These are phyloP conservation scores for Ilex asprella DNA, from an alignment of 257 asterid species.

Conservation along the genomic window DNA sequence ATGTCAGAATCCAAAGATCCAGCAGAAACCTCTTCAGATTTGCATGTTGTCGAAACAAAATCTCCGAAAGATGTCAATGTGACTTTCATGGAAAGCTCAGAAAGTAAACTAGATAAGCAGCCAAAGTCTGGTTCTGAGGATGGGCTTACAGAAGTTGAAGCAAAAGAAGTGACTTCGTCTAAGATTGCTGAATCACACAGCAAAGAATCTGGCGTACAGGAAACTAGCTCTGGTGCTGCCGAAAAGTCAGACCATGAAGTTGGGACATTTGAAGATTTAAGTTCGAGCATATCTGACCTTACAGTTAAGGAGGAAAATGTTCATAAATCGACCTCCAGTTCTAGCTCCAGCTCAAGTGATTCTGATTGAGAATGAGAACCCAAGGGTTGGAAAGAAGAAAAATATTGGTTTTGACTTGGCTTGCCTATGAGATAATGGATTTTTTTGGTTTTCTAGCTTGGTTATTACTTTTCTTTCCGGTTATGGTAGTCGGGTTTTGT, in stretches of 20 bases:
- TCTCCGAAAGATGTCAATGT: conserved; percentile 15
- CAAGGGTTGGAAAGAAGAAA: conserved; percentile 3
- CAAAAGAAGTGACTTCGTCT: conserved; percentile 22
- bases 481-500: conserved; percentile 6
- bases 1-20: conserved; percentile 18
- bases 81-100: conserved; percentile 17
- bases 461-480: background rate
- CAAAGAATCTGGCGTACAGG: conserved; percentile 7
- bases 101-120: conserved; percentile 19
- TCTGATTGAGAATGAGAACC: conserved; percentile 39
- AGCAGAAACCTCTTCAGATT: conserved; percentile 24
- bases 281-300: conserved; percentile 12
- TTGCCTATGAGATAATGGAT: background rate
- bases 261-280: conserved; percentile 7
- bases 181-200: conserved; percentile 12
- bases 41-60: conserved; percentile 20
- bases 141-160: conserved; percentile 19
- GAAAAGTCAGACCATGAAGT: conserved; percentile 19
- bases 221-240: conserved; percentile 8
- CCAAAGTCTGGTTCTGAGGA: conserved; percentile 18
- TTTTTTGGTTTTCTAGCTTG: background rate
- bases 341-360: conserved; percentile 49
- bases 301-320: conserved; percentile 17
- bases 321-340: conserved; percentile 1
- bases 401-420: background rate